Conservation (phyloP, 1,139 yeast genomes). For the Kodamaea anthophila region DNA sequence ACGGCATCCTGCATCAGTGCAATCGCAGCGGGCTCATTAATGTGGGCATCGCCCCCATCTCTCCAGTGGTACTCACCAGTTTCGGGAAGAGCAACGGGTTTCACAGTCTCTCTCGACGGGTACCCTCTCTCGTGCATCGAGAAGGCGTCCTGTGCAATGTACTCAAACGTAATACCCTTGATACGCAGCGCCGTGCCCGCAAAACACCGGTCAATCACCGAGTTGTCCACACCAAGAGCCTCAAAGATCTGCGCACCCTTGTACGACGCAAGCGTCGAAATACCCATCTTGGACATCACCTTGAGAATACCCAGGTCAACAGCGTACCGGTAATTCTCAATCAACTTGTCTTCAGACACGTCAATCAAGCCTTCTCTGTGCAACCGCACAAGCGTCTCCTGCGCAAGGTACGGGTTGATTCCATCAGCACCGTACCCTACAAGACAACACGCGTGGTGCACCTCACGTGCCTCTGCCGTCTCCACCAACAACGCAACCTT, state of each 20-base stretch:
- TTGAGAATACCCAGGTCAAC: conserved; percentile 87
- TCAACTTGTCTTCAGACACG: conserved; percentile 52
- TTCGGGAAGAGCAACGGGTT: conserved; percentile 78
- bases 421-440: conserved; percentile 98
- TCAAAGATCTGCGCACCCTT: conserved; percentile 99
- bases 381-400: conserved; percentile 84
- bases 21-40: conserved; percentile 91
- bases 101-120: conserved; percentile 68
- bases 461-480: conserved; percentile 96
- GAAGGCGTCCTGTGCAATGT: conserved; percentile 94
- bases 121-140: conserved; percentile 89
- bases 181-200: conserved; percentile 97
- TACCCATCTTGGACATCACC: conserved; percentile 99
- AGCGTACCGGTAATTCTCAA: conserved; percentile 74
- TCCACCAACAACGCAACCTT: conserved; percentile 88
- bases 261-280: conserved; percentile 92
- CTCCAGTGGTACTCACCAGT: conserved; percentile 98
- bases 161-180: conserved; percentile 91
- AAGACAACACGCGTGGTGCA: conserved; percentile 90
- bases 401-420: conserved; percentile 86
- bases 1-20: conserved; percentile 97
- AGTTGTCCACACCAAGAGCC: conserved; percentile 91
- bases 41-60: conserved; percentile 95
- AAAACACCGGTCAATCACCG: conserved; percentile 92
- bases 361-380: conserved; percentile 72